phyloP scores from a whole-genome alignment of 2,329 filamentous ascomycete species.

The Trichothecium roseum region DNA sequence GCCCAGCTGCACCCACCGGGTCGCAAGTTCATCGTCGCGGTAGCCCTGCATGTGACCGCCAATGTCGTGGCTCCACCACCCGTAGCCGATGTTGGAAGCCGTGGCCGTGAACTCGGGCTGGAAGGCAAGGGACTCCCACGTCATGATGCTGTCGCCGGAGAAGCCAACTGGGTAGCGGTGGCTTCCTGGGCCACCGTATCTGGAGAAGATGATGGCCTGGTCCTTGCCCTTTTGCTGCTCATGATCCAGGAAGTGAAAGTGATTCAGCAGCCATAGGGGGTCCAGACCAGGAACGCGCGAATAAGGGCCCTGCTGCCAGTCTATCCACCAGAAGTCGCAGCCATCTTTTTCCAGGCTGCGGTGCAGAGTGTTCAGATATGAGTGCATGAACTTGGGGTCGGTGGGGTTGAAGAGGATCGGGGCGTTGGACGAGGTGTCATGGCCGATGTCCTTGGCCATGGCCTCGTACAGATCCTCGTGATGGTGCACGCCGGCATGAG shows the following conservation, averaged over 20 bases:
- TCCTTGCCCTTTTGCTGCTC: slow-evolving; percentile 23
- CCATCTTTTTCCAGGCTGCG: slow-evolving; percentile 43
- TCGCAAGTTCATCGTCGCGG: slow-evolving; percentile 46
- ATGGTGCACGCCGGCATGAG: slow-evolving; percentile 44
- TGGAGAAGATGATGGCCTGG: slow-evolving; percentile 43
- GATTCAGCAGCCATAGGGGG: slow-evolving; percentile 55
- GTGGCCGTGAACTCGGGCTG: slow-evolving; percentile 59
- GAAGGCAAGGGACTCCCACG: slow-evolving; percentile 50
- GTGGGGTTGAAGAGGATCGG: slow-evolving; percentile 48
- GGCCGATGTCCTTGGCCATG: slow-evolving; percentile 39
- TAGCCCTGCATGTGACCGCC: slow-evolving; percentile 50
- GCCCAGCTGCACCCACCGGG: slow-evolving; percentile 52
- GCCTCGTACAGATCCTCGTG: slow-evolving; percentile 46
- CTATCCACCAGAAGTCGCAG: slow-evolving; percentile 57
- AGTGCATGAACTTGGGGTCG: slow-evolving; percentile 41
- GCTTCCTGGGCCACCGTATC: slow-evolving; percentile 51
- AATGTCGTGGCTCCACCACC: slow-evolving; percentile 60
- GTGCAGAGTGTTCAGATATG: slow-evolving; percentile 48
- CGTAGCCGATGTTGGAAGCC: slow-evolving; percentile 56
- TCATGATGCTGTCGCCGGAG: slow-evolving; percentile 49
- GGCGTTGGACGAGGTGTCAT: slow-evolving; percentile 36
- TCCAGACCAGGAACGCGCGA: slow-evolving; percentile 47
- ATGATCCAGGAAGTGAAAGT: slow-evolving; percentile 51
- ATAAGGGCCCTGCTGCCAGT: slow-evolving; percentile 53
- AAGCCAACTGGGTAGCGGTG: slow-evolving; percentile 57